These are phyloP conservation scores for Pluteus cervinus DNA, from an alignment of 768 basidiomycete genomes.

Conservation along the genomic window DNA sequence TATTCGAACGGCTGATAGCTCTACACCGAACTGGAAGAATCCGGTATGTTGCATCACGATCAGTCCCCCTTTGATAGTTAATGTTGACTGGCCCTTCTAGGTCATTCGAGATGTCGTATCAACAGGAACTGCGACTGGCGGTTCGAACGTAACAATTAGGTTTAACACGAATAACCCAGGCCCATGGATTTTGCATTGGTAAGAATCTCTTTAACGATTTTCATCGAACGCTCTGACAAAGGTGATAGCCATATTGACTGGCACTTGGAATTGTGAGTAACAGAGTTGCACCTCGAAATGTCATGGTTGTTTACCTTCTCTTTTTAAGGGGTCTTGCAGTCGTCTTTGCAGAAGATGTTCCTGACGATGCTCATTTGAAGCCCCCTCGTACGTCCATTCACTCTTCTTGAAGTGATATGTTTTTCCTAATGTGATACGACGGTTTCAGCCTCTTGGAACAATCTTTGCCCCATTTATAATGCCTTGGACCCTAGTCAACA, in stretches of 20 bases:
- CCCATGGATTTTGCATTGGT: constrained; percentile 36
- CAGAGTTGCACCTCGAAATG: background rate
- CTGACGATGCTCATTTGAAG: constrained; percentile 4
- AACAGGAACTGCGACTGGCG: constrained; percentile 16
- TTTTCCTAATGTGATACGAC: constrained; percentile 1
- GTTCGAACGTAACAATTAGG: constrained; percentile 38
- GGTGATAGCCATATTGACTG: constrained; percentile 33
- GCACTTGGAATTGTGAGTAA: constrained; percentile 26
- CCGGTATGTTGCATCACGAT: too few species aligned
- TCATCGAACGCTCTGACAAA: constrained; percentile 9
- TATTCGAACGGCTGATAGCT: constrained; percentile 30
- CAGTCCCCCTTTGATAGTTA: too few species aligned
- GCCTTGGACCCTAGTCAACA: too few species aligned
- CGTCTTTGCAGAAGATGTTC: constrained; percentile 26
- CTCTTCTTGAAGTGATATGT: background rate
- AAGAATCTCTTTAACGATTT: constrained; percentile 26
- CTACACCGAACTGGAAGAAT: constrained; percentile 31
- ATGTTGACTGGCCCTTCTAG: too few species aligned
- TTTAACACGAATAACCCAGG: constrained; percentile 53
- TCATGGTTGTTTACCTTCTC: background rate
- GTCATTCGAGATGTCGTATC: constrained; percentile 27
- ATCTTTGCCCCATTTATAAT: constrained; percentile 19
- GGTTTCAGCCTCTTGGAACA: constrained; percentile 16
- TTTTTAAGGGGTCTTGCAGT: constrained; percentile 24
- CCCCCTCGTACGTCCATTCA: constrained; percentile 13